Evolutionary conservation across 2,329 filamentous ascomycete species (phyloP).

Genomic region (Arachnopeziza araneosa): DNA sequence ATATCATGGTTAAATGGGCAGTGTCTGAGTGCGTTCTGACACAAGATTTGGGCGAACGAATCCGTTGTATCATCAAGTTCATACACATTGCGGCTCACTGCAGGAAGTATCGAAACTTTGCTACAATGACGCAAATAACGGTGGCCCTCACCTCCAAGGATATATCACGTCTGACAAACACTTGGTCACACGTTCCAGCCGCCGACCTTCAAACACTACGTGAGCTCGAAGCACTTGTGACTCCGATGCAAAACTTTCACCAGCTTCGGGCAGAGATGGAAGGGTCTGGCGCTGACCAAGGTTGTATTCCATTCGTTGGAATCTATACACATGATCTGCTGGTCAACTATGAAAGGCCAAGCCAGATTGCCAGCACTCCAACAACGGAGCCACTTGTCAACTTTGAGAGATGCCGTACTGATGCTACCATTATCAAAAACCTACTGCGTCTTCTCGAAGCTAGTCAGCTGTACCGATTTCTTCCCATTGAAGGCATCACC

Average conservation of each 20-base stretch:
- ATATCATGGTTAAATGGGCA: constrained; percentile 83
- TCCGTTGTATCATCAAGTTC: constrained; percentile 71
- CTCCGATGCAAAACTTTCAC: constrained; percentile 72
- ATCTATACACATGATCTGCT: constrained; percentile 80
- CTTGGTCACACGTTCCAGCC: constrained; percentile 65
- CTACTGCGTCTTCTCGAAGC: constrained; percentile 73
- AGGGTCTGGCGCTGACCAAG: constrained; percentile 52
- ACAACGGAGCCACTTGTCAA: constrained; percentile 67
- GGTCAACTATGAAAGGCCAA: constrained; percentile 74
- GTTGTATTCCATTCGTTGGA: constrained; percentile 79
- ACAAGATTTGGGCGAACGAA: constrained; percentile 64
- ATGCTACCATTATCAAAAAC: constrained; percentile 73
- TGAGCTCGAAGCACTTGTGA: constrained; percentile 67
- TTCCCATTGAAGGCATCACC: constrained; percentile 69
- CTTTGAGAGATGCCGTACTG: constrained; percentile 74
- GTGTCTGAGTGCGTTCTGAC: constrained; percentile 76
- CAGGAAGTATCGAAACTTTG: constrained; percentile 72
- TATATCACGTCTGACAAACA: constrained; percentile 59
- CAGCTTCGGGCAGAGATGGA: constrained; percentile 78
- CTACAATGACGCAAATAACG: constrained; percentile 75
- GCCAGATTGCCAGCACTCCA: constrained; percentile 64
- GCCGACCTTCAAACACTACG: constrained; percentile 60
- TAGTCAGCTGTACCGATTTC: constrained; percentile 67
- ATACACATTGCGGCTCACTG: constrained; percentile 77
- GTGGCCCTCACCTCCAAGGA: constrained; percentile 73